Evolutionary conservation across 768 basidiomycete genomes (phyloP), one percentile per base, ranked within the genome.

Genomic region (Lentinula edodes): DNA sequence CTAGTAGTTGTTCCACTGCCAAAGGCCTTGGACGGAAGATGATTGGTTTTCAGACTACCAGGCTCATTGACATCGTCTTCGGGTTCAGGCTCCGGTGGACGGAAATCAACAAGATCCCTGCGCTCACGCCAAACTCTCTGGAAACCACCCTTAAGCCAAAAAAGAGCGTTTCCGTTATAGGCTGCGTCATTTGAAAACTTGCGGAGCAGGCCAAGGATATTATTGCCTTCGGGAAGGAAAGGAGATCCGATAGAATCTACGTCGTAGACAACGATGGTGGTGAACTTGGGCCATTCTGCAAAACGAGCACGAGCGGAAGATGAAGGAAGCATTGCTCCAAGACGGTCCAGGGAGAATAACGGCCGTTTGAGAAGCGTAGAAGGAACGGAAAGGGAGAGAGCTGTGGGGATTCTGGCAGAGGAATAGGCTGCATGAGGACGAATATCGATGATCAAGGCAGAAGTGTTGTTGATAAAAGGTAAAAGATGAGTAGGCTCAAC

Each of bases 341-440:
- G 81, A 45, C 87, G 87, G 45, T 85, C 78, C 8, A 96, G 81
- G 32, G 91, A 88, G 76, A 94, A 96, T 3, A 88, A 80, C 1
- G 94, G 94, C 0, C 95, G 87, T 64, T 93, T 94, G 70, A 98
- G 87, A 20, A 98, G 87, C 0, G 95, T 98, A 2, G 95, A 94
- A 1, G 96, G 95, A 5, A 97, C 91, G 52, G 91, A 91, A 64
- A 98, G 83, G 52, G 93, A 93, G 58, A 97, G 76, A 7, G 94
- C 88, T 52, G 74, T 67, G 43, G 81, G 81, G 35, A 97, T 66
- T 54, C 93, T 88, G 23, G 86, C 85, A 8, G 80, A 68, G 6
- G 84, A 74, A 71, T 85, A 89, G 6, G 88, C 84, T 16, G 88
- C 87, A 73, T 91, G 90, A 10, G 93, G 87, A 0, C 95, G 86